Evolutionary conservation across 192 early-diverging fungal genomes (phyloP).

Genomic region (Radiomyces spectabilis): DNA sequence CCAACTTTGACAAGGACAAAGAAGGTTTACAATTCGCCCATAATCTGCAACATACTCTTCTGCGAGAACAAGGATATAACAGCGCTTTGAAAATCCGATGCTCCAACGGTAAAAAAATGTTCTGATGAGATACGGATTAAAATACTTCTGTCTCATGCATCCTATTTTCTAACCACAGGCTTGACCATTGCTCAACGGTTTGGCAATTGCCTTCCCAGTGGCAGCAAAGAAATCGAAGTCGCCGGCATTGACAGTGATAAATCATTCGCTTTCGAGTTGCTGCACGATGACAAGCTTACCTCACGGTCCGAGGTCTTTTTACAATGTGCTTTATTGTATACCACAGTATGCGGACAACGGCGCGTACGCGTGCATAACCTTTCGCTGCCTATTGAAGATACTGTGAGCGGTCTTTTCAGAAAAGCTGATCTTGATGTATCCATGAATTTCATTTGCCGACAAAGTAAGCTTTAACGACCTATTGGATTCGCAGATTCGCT

Average conservation of each 20-base stretch:
- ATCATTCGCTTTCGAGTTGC: slow-evolving; percentile 72
- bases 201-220: slow-evolving; percentile 92
- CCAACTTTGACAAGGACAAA: slow-evolving; percentile 66
- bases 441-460: slow-evolving; percentile 79
- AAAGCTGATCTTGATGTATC: slow-evolving; percentile 89
- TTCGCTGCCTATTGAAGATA: slow-evolving; percentile 63
- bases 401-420: slow-evolving; percentile 80
- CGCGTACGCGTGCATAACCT: slow-evolving; percentile 91
- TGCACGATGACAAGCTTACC: slow-evolving; percentile 86
- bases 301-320: slow-evolving; percentile 75
- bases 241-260: slow-evolving; percentile 84
- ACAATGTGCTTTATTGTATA: slow-evolving; percentile 94
- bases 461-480: slow-evolving; percentile 31
- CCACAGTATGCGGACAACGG: slow-evolving; percentile 78
- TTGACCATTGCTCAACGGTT: slow-evolving; percentile 80
- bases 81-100: slow-evolving; percentile 81
- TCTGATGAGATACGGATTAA: background rate
- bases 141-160: background rate
- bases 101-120: slow-evolving; percentile 60
- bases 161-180: slow-evolving; percentile 23
- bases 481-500: background rate
- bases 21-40: slow-evolving; percentile 67
- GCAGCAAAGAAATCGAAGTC: slow-evolving; percentile 86
- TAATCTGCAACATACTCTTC: slow-evolving; percentile 52
- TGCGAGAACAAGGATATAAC: slow-evolving; percentile 80